Percentiles rank a stretch among this genome's conserved stretches.
These are phyloP conservation scores for Alternaria burnsii DNA, from an alignment of 2,329 filamentous ascomycete species.

Conservation along the genomic window DNA sequence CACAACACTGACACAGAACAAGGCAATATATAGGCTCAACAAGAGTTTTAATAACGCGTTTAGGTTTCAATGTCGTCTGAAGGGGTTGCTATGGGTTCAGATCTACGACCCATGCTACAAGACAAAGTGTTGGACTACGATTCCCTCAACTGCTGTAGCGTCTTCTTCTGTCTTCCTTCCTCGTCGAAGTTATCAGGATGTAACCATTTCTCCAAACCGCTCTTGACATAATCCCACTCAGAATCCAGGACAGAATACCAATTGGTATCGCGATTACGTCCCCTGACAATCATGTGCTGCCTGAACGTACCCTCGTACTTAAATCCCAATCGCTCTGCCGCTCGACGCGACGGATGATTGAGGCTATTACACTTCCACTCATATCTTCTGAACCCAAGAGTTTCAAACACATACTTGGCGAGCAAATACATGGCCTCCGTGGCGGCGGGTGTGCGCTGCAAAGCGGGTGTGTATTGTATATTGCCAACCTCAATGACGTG, in stretches of 20 bases:
- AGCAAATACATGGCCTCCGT: slow-evolving; percentile 68
- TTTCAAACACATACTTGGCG: slow-evolving; percentile 62
- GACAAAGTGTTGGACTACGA: not conserved
- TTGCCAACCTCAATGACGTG: slow-evolving; percentile 66
- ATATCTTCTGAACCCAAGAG: slow-evolving; percentile 63
- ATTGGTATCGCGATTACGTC: slow-evolving; percentile 65
- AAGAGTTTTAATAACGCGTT: not conserved
- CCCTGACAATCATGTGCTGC: slow-evolving; percentile 68
- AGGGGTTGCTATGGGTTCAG: not conserved
- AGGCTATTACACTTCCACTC: slow-evolving; percentile 72
- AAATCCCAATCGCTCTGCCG: slow-evolving; percentile 67
- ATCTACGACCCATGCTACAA: not conserved
- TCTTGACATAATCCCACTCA: slow-evolving; percentile 64
- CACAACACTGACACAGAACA: not conserved
- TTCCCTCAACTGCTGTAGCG: slow-evolving; percentile 51
- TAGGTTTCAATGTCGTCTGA: too few relatives aligned
- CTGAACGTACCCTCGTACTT: slow-evolving; percentile 67
- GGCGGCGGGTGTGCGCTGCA: slow-evolving; percentile 64
- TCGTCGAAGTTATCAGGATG: slow-evolving; percentile 64
- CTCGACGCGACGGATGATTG: slow-evolving; percentile 63
- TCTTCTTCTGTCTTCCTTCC: slow-evolving; percentile 61
- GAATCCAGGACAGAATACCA: slow-evolving; percentile 68
- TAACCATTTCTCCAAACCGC: slow-evolving; percentile 64
- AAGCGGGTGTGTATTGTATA: slow-evolving; percentile 59
- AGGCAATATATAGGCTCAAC: not conserved